Base-by-base conservation (phyloP, 176 grass and related monocot species). In the Tuctoria greenei region DNA sequence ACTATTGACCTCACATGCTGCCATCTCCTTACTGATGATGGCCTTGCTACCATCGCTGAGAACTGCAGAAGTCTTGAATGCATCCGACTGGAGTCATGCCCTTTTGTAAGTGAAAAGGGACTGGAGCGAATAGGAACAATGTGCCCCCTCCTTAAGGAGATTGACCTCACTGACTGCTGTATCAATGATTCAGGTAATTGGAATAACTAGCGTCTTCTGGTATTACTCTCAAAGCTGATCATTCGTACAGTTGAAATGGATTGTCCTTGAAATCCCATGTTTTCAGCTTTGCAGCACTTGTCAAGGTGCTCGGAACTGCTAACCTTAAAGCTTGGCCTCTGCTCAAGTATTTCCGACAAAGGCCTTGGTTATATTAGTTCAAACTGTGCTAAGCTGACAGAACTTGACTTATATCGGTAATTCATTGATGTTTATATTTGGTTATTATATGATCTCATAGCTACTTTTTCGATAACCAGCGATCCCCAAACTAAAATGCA, bases 401-500 rank as follows among this genome's bases (percentile, higher is more conserved):
- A 91, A 46, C 88, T 95, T 78, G 92, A 95, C 81, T 71, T 95
- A 59, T 95, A 91, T 38, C 82, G 92, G 92, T 95, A 80, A 79
- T 23, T 95, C 77, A 79, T 23, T 51, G 18, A 60, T 39, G 35
- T 78, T 52, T 41, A 56, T 18, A 28, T 74, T 4, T 58, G 2
- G 10, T 26, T 31, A 3, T 31, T 0, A 12, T 39, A 49, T 76
- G 42, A 13, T 58, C 36, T 7, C 81, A 5, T 81, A 76, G 49
- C 37, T 21, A 49, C 3, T 50, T 74, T 27, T 13, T 18, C n/a
- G 14, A 61, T 77, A 15, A 52, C 37, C 55, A 44, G 44, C 28
- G 38, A 12, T 60, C 26, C 35, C 28, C 37, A 8, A 73, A 59
- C 52, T 20, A 57, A 63, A 8, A 9, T 23, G 62, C 21, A 2